phyloP scores from a whole-genome alignment of 2,329 filamentous ascomycete species.

The Lizonia empirigonia region DNA sequence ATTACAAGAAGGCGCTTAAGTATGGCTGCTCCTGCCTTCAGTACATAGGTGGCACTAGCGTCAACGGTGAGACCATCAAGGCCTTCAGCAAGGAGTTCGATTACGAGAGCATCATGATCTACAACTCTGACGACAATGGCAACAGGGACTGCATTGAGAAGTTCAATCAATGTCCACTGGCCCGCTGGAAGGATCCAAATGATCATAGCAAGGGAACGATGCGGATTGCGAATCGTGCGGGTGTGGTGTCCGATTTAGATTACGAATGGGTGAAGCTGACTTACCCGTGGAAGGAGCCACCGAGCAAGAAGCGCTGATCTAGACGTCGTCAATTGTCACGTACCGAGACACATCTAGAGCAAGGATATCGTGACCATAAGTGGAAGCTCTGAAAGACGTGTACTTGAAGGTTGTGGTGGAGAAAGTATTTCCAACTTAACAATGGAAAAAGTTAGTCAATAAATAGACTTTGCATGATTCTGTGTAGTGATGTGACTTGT shows the following conservation, averaged over 20 bases:
- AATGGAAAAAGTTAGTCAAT: background rate
- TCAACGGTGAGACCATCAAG: background rate
- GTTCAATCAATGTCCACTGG: slow-evolving; percentile 1
- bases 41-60: background rate
- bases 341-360: background rate
- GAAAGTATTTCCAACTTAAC: background rate
- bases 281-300: background rate
- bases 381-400: background rate
- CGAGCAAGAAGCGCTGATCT: background rate
- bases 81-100: background rate
- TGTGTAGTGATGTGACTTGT: background rate
- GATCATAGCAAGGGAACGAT: background rate
- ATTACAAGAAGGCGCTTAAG: background rate
- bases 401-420: background rate
- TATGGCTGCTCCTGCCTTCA: background rate
- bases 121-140: background rate
- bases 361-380: background rate
- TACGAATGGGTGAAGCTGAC: background rate
- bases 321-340: background rate
- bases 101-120: slow-evolving; percentile 3
- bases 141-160: background rate
- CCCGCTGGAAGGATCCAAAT: background rate
- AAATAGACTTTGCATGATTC: background rate
- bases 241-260: background rate
- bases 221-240: background rate